phyloP scores from a whole-genome alignment of 192 early-diverging fungal species.

The Borealophlyctis nickersoniae region DNA sequence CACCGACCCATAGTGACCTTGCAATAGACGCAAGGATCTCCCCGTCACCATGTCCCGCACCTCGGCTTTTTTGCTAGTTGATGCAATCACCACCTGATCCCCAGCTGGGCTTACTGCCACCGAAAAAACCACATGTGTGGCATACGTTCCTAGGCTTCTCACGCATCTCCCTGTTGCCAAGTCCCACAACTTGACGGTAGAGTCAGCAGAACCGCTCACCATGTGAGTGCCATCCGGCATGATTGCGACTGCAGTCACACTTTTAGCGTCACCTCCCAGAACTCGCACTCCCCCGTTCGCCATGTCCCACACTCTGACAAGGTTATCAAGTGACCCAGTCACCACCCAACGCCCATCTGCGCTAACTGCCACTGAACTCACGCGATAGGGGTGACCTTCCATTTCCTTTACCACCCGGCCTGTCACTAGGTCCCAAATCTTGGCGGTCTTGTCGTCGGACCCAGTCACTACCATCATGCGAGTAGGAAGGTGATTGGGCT shows the following conservation, averaged over 20 bases:
- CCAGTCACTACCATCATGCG: too few species aligned
- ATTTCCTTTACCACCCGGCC: background rate
- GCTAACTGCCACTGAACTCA: background rate
- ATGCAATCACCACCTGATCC: too few species aligned
- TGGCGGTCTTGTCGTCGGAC: conserved; percentile 75
- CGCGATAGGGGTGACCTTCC: background rate
- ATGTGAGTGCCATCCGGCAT: background rate
- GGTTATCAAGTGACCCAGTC: background rate
- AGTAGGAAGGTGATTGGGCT: too few species aligned
- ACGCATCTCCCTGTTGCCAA: too few species aligned
- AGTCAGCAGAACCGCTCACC: too few species aligned
- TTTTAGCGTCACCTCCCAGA: background rate
- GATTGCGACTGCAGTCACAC: background rate
- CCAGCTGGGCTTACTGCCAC: too few species aligned
- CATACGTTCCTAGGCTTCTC: too few species aligned
- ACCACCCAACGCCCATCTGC: background rate
- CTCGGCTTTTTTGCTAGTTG: background rate
- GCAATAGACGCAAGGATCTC: too few species aligned
- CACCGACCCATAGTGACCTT: too few species aligned
- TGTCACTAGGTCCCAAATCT: conserved; percentile 70
- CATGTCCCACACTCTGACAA: conserved; percentile 2
- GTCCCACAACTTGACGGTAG: too few species aligned
- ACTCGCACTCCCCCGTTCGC: background rate
- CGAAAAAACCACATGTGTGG: too few species aligned
- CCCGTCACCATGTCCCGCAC: too few species aligned